These are phyloP conservation scores for Wickerhamiella azymoides DNA, from an alignment of 805 yeast species.

Conservation along the genomic window DNA sequence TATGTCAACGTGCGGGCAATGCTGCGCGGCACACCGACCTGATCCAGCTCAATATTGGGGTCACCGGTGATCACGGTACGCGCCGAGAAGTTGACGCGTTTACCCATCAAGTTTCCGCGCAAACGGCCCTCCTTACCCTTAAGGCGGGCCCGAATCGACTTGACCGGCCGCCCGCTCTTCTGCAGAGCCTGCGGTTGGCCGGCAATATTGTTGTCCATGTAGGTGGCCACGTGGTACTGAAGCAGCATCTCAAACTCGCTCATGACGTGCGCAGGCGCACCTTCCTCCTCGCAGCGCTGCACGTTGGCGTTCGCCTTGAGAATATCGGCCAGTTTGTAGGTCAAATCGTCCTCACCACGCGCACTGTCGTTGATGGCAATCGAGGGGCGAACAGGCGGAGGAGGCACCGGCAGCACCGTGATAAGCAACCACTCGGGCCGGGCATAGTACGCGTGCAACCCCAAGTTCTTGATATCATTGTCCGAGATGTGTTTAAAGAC, in stretches of 20 bases:
- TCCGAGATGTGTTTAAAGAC: constrained; percentile 83
- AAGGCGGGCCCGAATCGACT: constrained; percentile 96
- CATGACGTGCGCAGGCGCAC: constrained; percentile 97
- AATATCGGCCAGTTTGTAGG: constrained; percentile 93
- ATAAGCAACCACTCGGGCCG: constrained; percentile 98
- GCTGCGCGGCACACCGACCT: constrained; percentile 96
- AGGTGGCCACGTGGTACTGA: constrained; percentile 97
- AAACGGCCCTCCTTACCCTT: constrained; percentile 99
- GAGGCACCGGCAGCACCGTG: constrained; percentile 98
- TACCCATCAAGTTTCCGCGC: constrained; percentile 98
- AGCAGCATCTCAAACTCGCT: constrained; percentile 89
- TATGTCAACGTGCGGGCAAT: constrained; percentile 91
- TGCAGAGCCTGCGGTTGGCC: constrained; percentile 99
- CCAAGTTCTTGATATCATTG: constrained; percentile 68
- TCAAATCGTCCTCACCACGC: constrained; percentile 97
- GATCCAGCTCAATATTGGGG: constrained; percentile 93
- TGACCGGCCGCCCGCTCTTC: constrained; percentile 96
- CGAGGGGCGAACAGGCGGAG: constrained; percentile 98
- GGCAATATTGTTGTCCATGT: constrained; percentile 98
- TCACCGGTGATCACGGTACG: constrained; percentile 99
- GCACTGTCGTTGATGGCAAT: constrained; percentile 97
- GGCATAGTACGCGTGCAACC: constrained; percentile 90
- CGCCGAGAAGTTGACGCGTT: constrained; percentile 97
- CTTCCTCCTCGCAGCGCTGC: constrained; percentile 95
- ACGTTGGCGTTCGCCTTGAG: constrained; percentile 93